These are phyloP conservation scores for Paraconiothyrium sp. DNA, from an alignment of 2,329 filamentous ascomycete species.

Conservation along the genomic window DNA sequence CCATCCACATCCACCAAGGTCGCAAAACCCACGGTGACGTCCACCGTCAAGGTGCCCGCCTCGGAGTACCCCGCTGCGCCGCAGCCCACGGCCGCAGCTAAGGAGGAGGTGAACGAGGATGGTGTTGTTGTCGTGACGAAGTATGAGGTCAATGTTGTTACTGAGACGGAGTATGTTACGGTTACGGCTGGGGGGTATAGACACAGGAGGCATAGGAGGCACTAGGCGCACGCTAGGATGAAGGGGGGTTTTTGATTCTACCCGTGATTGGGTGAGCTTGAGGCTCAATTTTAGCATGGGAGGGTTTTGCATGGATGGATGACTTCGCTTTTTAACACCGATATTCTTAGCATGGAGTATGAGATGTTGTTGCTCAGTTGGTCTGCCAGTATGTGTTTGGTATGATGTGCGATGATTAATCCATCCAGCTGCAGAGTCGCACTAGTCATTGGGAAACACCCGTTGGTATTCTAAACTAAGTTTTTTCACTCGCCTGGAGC, in stretches of 20 bases:
- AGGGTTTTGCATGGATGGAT: neutral
- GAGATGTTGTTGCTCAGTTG: neutral
- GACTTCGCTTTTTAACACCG: conserved; percentile 8
- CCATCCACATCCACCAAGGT: conserved; percentile 4
- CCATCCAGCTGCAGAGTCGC: no score
- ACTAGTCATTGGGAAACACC: no score
- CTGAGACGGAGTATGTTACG: conserved; percentile 9
- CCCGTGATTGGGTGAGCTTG: conserved; percentile 1
- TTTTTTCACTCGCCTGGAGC: no score
- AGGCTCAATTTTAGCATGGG: neutral
- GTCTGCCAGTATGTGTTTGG: neutral
- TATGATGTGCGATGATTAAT: no score
- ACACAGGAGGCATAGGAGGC: conserved; percentile 2
- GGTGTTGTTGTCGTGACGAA: conserved; percentile 36
- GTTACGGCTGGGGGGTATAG: neutral
- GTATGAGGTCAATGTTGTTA: neutral
- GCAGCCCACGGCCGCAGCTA: conserved; percentile 29
- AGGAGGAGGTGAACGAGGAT: neutral
- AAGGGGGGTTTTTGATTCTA: neutral
- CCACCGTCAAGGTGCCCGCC: conserved; percentile 25
- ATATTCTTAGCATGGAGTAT: conserved; percentile 1
- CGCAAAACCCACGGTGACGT: neutral
- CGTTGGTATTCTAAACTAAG: no score
- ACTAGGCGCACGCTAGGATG: neutral
- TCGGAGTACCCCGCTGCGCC: conserved; percentile 32